Base-by-base conservation (phyloP, 2,329 filamentous ascomycete genomes). In the Beauveria varroae region DNA sequence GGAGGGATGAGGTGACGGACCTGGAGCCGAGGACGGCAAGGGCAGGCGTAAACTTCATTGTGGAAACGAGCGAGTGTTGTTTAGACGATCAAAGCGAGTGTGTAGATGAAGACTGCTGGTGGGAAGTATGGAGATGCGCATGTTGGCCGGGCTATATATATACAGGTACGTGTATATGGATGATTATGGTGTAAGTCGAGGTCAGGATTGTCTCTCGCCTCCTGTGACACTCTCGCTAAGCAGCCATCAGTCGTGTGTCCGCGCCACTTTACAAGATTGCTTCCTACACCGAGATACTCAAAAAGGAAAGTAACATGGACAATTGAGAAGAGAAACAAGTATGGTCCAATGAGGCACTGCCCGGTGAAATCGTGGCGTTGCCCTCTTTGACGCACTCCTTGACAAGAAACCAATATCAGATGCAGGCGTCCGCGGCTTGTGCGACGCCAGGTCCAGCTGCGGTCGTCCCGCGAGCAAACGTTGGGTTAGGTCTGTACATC, bases 161-260 rank as follows among this genome's bases (percentile, higher is more conserved):
- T 40, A 10, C 20, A 22, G 3, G n/a, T 52, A 18, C 16, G 7
- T 49, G 14, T 7, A 18, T 22, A 26, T 43, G 16, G 18, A 9
- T 3, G 30, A 3, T 20, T 0, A n/a, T 37, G 37, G 8, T 55
- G 40, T 16, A 28, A 44, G 40, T 16, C 54, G 10, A 49, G 22
- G 14, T 20, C 18, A 34, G 8, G 10, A 20, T 5, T 30, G n/a
- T 44, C 5, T 44, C 53, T 55, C 53, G 53, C 40, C 53, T 55
- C 16, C 53, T 55, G 53, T 55, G 53, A 55, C 53, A 55, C 18
- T 43, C 40, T 57, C 44, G 54, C 54, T 57, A 34, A 20, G 20
- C 28, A 37, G 14, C 20, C 41, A 28, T 49, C 7, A 14, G 20
- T 18, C 12, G 24, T 37, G 5, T 28, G 20, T 49, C 22, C 1